phyloP scores from a whole-genome alignment of 208 protist species.

The Crithidia expoeki region DNA sequence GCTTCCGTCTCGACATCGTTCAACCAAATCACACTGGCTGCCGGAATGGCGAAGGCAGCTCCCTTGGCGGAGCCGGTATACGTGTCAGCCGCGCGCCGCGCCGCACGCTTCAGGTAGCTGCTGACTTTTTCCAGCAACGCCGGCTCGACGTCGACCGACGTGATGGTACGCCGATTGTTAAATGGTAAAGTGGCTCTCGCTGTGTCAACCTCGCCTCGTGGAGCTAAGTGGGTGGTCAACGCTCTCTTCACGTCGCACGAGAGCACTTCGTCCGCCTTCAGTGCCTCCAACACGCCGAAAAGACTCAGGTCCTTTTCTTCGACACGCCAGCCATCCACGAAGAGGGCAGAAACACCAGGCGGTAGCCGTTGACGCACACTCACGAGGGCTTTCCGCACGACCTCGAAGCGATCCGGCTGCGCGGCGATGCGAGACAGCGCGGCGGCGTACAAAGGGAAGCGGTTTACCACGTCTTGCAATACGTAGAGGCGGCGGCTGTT shows the following conservation, averaged over 20 bases:
- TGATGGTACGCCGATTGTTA: neutral
- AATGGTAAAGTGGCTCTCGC: neutral
- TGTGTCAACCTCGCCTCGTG: neutral
- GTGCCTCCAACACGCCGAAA: constrained; percentile 51
- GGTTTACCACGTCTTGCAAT: constrained; percentile 78
- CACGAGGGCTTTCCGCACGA: constrained; percentile 25
- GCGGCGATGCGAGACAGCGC: constrained; percentile 41
- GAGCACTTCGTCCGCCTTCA: constrained; percentile 44
- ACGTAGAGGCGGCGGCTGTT: constrained; percentile 58
- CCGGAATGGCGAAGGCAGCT: constrained; percentile 23
- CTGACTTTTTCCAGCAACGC: constrained; percentile 18
- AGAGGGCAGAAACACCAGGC: constrained; percentile 33
- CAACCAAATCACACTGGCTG: constrained; percentile 31
- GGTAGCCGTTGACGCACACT: constrained; percentile 17
- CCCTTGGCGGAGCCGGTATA: neutral
- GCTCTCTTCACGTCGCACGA: constrained; percentile 5
- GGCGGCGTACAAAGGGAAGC: constrained; percentile 85
- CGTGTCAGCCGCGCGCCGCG: neutral
- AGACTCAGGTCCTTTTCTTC: constrained; percentile 37
- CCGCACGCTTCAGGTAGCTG: constrained; percentile 12
- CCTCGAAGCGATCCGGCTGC: constrained; percentile 16
- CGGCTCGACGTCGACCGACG: neutral
- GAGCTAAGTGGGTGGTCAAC: constrained; percentile 4
- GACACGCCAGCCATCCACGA: constrained; percentile 58
- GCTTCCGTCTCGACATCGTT: constrained; percentile 44